A percentile compares a stretch with the other conserved stretches of the same genome.
phyloP scores from a whole-genome alignment of 1,139 yeast species.

The Groenewaldozyma sp. region DNA sequence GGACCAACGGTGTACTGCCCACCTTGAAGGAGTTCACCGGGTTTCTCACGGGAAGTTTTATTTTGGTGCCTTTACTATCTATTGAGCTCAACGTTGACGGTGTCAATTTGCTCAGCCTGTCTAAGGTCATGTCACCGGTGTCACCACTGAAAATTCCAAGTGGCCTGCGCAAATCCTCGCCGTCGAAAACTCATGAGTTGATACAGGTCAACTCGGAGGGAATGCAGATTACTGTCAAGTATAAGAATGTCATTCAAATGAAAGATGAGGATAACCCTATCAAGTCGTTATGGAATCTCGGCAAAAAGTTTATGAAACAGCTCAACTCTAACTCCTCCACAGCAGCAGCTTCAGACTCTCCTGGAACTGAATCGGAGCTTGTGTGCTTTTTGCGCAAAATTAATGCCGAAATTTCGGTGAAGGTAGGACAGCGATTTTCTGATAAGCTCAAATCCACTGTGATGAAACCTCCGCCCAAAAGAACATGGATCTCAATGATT shows the following conservation, averaged over 20 bases:
- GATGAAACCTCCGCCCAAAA: constrained; percentile 35
- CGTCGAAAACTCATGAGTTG: constrained; percentile 21
- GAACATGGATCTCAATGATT: constrained; percentile 29
- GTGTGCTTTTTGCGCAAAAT: constrained; percentile 26
- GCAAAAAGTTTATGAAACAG: constrained; percentile 27
- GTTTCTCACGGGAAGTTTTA: constrained; percentile 33
- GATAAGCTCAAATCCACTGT: constrained; percentile 31
- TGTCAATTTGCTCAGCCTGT: constrained; percentile 22
- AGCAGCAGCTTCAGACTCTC: constrained; percentile 20
- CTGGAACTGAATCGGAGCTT: constrained; percentile 27
- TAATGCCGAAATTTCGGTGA: constrained; percentile 27
- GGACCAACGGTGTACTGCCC: constrained; percentile 25
- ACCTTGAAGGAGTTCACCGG: constrained; percentile 30
- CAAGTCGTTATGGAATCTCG: constrained; percentile 24
- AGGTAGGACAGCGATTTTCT: constrained; percentile 26
- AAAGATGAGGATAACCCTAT: constrained; percentile 20
- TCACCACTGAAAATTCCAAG: constrained; percentile 21
- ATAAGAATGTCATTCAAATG: constrained; percentile 31
- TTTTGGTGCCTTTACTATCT: constrained; percentile 27
- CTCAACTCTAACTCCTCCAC: constrained; percentile 24
- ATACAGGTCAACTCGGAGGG: constrained; percentile 22
- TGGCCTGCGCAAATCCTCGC: constrained; percentile 21
- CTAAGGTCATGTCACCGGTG: constrained; percentile 20
- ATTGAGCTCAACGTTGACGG: constrained; percentile 27
- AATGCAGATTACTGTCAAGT: constrained; percentile 27